Evolutionary conservation across 1,284 basidiomycete genomes (phyloP).

Genomic region (Pseudomicrostroma phylloplanum): DNA sequence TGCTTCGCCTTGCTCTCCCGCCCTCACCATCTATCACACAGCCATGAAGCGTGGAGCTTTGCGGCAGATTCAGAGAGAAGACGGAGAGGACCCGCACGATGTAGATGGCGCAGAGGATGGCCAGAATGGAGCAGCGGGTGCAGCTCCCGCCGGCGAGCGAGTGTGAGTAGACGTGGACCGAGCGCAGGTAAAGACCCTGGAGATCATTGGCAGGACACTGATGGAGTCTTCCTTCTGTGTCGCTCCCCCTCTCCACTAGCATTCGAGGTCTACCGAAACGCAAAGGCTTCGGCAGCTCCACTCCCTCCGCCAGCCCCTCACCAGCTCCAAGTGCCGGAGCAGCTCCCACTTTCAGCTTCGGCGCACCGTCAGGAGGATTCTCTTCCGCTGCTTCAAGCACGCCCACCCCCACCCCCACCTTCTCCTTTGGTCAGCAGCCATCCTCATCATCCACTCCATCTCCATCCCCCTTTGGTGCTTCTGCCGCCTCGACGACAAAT

Average conservation of each 20-base stretch:
- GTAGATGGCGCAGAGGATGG: neutral
- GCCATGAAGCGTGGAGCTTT: slow-evolving; percentile 3
- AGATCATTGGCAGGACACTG: no score
- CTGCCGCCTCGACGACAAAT: neutral
- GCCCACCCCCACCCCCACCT: neutral
- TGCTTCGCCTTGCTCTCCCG: no score
- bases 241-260: neutral
- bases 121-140: neutral
- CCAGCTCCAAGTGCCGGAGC: neutral
- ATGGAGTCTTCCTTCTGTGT: no score
- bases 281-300: slow-evolving; percentile 3
- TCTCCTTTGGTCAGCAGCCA: neutral
- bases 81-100: slow-evolving; percentile 1
- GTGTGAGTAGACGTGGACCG: neutral
- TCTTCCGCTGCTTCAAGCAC: neutral
- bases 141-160: slow-evolving; percentile 3
- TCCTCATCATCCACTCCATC: neutral
- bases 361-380: neutral
- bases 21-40: neutral
- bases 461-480: neutral
- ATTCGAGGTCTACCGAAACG: slow-evolving; percentile 4
- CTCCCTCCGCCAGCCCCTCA: neutral
- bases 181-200: neutral
- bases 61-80: slow-evolving; percentile 6
- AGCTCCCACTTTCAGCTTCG: neutral